Base-by-base conservation (phyloP, 805 yeast species). In the Yarrowia sp. region DNA sequence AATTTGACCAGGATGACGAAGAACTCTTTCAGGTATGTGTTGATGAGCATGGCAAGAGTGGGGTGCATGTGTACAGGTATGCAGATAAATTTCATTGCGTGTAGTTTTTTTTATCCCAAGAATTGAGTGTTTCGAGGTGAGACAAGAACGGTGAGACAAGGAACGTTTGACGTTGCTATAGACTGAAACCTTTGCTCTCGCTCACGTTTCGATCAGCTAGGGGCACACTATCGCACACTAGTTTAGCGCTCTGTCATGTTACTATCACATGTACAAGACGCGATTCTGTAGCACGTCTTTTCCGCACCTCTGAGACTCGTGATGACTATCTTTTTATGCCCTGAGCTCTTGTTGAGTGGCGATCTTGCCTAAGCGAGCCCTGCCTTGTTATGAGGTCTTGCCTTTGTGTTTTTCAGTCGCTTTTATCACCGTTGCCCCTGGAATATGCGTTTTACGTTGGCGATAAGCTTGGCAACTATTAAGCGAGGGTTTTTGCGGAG, bases 21-120 rank as follows among this genome's bases (percentile, higher is more conserved):
- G 63, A 56, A 40, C 40, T 56, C 11, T 56, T 56, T 42, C 63
- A 56, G 63, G 48, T 56, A 3, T 56, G 63, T 42, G 38, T 40
- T 5, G 38, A 36, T 5, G 38, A 36, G 40, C 8, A 35, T 10
- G 22, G 36, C 7, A 12, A 15, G 15, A 48, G 46, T 22, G 22
- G 35, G 35, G 46, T 53, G 16, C 43, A 53, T 53, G 59, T 53
- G 36, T 53, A 38, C 22, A 53, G 59, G 19, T 53, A 53, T 53
- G 36, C 59, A 40, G 59, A 53, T 22, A 22, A 53, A 19, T 53
- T 53, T 53, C 56, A 35, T 36, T 22, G 56, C 19, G 56, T 35
- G 41, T 50, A 35, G 11, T 12, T 19, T 8, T 16, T 38, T 12
- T 19, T 8, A 8, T 38, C 12, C 40, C 40, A 9, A 38, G 26